phyloP scores from a whole-genome alignment of 1,284 basidiomycete genomes.

The Pholiota adiposa region DNA sequence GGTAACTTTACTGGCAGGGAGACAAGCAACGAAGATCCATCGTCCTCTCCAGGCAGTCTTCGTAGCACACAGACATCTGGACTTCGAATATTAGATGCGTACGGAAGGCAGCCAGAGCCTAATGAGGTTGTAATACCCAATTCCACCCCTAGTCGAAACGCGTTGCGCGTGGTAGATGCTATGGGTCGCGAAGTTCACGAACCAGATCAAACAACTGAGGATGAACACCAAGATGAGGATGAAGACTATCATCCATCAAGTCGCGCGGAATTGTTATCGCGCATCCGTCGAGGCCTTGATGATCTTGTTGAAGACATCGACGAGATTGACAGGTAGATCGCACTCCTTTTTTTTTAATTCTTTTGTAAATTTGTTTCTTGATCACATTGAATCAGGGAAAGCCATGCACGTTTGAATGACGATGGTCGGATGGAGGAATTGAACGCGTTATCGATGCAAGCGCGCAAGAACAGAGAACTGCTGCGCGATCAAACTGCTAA shows the following conservation, averaged over 20 bases:
- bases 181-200: slow-evolving; percentile 65
- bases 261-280: slow-evolving; percentile 52
- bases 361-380: background rate
- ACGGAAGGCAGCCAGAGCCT: slow-evolving; percentile 44
- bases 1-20: background rate
- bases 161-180: slow-evolving; percentile 66
- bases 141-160: slow-evolving; percentile 35
- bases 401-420: slow-evolving; percentile 38
- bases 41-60: slow-evolving; percentile 32
- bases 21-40: background rate
- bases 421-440: slow-evolving; percentile 53
- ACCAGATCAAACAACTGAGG: slow-evolving; percentile 23
- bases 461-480: slow-evolving; percentile 51
- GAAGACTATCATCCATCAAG: slow-evolving; percentile 34
- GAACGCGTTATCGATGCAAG: slow-evolving; percentile 54
- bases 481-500: slow-evolving; percentile 2
- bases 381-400: slow-evolving; percentile 32
- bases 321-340: slow-evolving; percentile 56
- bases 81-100: slow-evolving; percentile 54
- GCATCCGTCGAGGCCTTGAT: slow-evolving; percentile 58
- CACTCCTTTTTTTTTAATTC: slow-evolving; percentile 14
- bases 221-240: slow-evolving; percentile 24
- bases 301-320: slow-evolving; percentile 58
- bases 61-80: slow-evolving; percentile 45
- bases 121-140: slow-evolving; percentile 9